phyloP scores from a whole-genome alignment of 495 filamentous ascomycete genomes.

The Oidiodendron maius region DNA sequence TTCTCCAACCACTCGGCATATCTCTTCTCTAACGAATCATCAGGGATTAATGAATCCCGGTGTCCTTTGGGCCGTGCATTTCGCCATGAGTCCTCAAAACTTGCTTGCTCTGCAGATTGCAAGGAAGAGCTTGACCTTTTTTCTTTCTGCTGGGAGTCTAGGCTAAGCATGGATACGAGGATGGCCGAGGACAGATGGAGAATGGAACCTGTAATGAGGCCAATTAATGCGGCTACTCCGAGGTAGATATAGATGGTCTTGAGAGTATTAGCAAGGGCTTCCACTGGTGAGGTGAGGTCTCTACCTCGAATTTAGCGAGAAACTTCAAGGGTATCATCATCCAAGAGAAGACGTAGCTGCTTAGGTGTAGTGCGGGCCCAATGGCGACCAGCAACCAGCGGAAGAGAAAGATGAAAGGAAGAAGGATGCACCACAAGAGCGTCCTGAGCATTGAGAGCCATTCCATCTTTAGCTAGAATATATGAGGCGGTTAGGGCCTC shows the following conservation, averaged over 20 bases:
- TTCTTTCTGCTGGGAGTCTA: slow-evolving; percentile 16
- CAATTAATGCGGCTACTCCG: slow-evolving; percentile 52
- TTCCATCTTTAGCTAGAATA: slow-evolving; percentile 15
- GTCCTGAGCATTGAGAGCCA: slow-evolving; percentile 21
- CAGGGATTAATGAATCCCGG: slow-evolving; percentile 5
- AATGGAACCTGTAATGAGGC: slow-evolving; percentile 42
- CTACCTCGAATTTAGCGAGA: slow-evolving; percentile 60
- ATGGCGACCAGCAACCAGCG: slow-evolving; percentile 26
- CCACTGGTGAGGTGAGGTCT: slow-evolving; percentile 18
- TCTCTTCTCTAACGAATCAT: slow-evolving; percentile 15
- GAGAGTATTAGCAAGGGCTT: slow-evolving; percentile 21
- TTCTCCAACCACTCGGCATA: slow-evolving; percentile 33
- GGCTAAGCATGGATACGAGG: slow-evolving; percentile 33
- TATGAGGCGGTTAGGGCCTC: too few relatives aligned
- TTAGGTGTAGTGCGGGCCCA: slow-evolving; percentile 41
- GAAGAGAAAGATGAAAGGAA: slow-evolving; percentile 19
- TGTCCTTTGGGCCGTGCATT: slow-evolving; percentile 8
- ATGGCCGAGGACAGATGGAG: slow-evolving; percentile 38
- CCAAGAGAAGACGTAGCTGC: slow-evolving; percentile 29
- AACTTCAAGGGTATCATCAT: slow-evolving; percentile 36
- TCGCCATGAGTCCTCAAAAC: slow-evolving; percentile 17
- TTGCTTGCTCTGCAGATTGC: slow-evolving; percentile 17
- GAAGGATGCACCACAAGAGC: slow-evolving; percentile 26
- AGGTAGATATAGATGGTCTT: slow-evolving; percentile 63
- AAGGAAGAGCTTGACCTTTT: slow-evolving; percentile 18